Percentiles rank a stretch among this genome's conserved stretches.
Evolutionary conservation across 2,329 filamentous ascomycete genomes (phyloP).

Genomic region (Pseudogymnoascus sp.): DNA sequence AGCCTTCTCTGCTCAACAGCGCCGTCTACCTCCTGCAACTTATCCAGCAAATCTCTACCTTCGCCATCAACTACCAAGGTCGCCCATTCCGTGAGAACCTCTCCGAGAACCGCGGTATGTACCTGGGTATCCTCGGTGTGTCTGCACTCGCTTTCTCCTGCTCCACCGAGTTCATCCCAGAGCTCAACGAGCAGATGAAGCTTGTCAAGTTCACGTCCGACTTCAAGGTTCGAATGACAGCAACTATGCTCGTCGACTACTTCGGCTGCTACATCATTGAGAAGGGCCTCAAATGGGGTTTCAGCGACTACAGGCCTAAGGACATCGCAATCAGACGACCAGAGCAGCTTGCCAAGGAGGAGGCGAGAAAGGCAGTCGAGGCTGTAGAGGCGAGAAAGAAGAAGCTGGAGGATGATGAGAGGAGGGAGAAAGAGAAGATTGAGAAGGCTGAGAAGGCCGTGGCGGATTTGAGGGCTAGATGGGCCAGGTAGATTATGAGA

Average conservation of each 20-base stretch:
- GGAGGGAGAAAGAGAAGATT: constrained; percentile 42
- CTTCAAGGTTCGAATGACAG: constrained; percentile 82
- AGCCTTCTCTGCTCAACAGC: constrained; percentile 88
- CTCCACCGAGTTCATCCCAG: constrained; percentile 89
- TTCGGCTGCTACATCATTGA: constrained; percentile 81
- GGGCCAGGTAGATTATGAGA: neutral
- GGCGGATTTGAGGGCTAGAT: constrained; percentile 34
- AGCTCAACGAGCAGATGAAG: constrained; percentile 87
- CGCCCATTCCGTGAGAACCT: constrained; percentile 95
- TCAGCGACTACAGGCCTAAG: constrained; percentile 87
- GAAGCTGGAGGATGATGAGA: constrained; percentile 46
- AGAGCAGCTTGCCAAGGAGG: constrained; percentile 77
- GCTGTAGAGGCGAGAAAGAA: constrained; percentile 37
- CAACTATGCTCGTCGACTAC: constrained; percentile 82
- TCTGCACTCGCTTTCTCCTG: constrained; percentile 87
- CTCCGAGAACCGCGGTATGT: constrained; percentile 95
- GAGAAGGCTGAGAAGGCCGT: constrained; percentile 53
- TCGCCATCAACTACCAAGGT: constrained; percentile 98
- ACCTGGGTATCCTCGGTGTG: constrained; percentile 87
- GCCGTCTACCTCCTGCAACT: constrained; percentile 95
- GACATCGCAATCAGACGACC: constrained; percentile 82
- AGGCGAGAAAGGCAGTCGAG: constrained; percentile 56
- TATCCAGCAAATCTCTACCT: constrained; percentile 98
- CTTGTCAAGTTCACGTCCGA: constrained; percentile 82
- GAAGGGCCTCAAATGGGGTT: constrained; percentile 72